phyloP scores from a whole-genome alignment of 1,284 basidiomycete species.

The Sphaerobolus stellatus region DNA sequence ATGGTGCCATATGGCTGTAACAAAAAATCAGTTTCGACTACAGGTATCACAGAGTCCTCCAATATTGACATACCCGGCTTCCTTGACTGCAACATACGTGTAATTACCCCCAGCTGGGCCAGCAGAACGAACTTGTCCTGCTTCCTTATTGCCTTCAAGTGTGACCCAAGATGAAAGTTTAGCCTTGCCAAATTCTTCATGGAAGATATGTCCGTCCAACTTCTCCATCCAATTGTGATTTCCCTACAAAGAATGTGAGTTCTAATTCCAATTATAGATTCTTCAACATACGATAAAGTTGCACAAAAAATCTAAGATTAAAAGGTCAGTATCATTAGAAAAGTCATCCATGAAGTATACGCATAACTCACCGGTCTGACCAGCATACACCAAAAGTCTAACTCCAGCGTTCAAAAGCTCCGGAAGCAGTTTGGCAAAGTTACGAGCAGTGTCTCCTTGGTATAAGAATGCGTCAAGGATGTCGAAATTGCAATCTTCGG shows the following conservation, averaged over 20 bases:
- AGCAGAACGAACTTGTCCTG: conserved; percentile 61
- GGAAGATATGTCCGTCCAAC: conserved; percentile 56
- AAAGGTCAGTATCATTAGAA: too few relatives aligned
- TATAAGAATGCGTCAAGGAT: conserved; percentile 69
- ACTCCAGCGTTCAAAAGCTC: conserved; percentile 75
- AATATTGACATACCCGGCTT: conserved; percentile 62
- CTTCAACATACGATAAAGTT: conserved; percentile 59
- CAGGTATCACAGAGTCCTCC: too few relatives aligned
- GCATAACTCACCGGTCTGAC: conserved; percentile 24
- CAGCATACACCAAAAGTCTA: conserved; percentile 79
- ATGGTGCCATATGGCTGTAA: conserved; percentile 44
- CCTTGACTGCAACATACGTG: conserved; percentile 69
- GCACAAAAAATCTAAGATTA: conserved; percentile 70
- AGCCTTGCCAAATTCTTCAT: conserved; percentile 57
- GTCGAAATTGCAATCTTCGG: conserved; percentile 48
- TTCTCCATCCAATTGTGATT: conserved; percentile 69
- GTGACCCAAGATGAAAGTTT: conserved; percentile 57
- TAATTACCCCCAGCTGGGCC: conserved; percentile 69
- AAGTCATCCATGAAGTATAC: background rate
- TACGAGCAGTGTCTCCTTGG: conserved; percentile 78
- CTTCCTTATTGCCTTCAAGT: conserved; percentile 41
- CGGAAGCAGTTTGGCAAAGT: conserved; percentile 71
- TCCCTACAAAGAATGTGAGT: conserved; percentile 42
- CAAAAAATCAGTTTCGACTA: background rate
- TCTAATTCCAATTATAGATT: conserved; percentile 5